A percentile compares a stretch with the other conserved stretches of the same genome.
phyloP scores from a whole-genome alignment of 2,329 filamentous ascomycete genomes.

The Sclerotiophoma versabilis region DNA sequence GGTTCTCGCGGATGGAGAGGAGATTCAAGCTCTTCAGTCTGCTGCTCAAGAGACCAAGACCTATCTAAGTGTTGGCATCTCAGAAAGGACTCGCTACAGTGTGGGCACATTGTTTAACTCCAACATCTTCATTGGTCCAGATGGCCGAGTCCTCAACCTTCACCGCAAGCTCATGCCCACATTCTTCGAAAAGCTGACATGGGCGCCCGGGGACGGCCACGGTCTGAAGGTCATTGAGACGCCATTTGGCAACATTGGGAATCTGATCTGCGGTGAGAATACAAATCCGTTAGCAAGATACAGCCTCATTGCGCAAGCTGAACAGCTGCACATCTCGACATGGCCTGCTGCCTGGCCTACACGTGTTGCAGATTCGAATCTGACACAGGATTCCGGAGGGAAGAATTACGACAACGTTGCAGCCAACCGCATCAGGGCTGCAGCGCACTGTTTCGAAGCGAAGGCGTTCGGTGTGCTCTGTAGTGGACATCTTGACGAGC shows the following conservation, averaged over 20 bases:
- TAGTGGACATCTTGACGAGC: constrained; percentile 52
- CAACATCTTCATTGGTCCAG: constrained; percentile 56
- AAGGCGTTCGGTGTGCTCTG: constrained; percentile 64
- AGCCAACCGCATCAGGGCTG: constrained; percentile 60
- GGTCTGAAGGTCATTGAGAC: constrained; percentile 59
- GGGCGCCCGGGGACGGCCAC: constrained; percentile 61
- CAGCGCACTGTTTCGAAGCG: constrained; percentile 65
- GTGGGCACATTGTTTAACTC: constrained; percentile 60
- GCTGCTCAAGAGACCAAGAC: constrained; percentile 49
- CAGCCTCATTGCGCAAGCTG: constrained; percentile 61
- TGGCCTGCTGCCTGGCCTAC: constrained; percentile 66
- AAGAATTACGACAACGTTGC: constrained; percentile 62
- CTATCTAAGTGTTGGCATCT: constrained; percentile 60
- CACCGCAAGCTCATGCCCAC: constrained; percentile 64
- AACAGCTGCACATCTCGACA: constrained; percentile 63
- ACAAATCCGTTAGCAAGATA: constrained; percentile 64
- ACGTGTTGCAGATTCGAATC: constrained; percentile 22
- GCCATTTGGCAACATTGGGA: constrained; percentile 56
- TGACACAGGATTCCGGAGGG: constrained; percentile 4
- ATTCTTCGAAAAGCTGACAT: constrained; percentile 65
- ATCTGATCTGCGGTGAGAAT: constrained; percentile 65
- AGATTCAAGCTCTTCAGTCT: constrained; percentile 46
- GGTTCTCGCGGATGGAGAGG: constrained; percentile 56
- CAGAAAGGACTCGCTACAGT: constrained; percentile 56
- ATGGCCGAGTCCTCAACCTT: constrained; percentile 58